phyloP scores from a whole-genome alignment of 169 alveolate genomes.

The Cyclospora cayetanensis region DNA sequence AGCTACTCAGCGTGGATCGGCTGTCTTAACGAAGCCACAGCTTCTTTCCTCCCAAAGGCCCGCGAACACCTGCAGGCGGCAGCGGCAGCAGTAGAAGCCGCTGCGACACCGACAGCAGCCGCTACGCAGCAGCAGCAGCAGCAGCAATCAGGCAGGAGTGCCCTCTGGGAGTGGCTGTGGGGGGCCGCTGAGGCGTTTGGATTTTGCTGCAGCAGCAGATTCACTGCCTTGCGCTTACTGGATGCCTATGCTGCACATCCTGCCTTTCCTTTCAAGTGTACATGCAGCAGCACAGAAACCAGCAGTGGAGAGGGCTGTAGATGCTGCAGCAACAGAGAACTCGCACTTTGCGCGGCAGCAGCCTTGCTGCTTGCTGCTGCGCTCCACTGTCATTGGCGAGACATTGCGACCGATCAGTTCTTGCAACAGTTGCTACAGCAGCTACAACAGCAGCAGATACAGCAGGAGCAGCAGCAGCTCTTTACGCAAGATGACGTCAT shows the following conservation, averaged over 20 bases:
- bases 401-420: neutral
- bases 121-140: no score
- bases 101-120: neutral
- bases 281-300: no score
- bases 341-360: neutral
- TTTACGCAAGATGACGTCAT: neutral
- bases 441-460: no score
- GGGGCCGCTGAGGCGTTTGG: slow-evolving; percentile 1
- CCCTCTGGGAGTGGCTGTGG: slow-evolving; percentile 62
- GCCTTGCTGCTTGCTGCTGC: neutral
- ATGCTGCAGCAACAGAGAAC: neutral
- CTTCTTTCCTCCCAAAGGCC: neutral
- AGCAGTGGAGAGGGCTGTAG: no score
- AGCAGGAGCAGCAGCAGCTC: neutral
- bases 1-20: neutral
- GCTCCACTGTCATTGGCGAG: slow-evolving; percentile 20
- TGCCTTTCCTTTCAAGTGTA: neutral
- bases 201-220: slow-evolving; percentile 15
- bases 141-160: neutral
- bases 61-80: neutral
- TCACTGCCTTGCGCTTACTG: slow-evolving; percentile 28
- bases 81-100: neutral
- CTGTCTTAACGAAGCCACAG: neutral
- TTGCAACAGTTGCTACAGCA: neutral
- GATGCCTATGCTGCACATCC: slow-evolving; percentile 45